Evolutionary conservation across 2,329 filamentous ascomycete species (phyloP), one percentile per base, ranked within the genome.

Genomic region (Hypoxylon sp.): DNA sequence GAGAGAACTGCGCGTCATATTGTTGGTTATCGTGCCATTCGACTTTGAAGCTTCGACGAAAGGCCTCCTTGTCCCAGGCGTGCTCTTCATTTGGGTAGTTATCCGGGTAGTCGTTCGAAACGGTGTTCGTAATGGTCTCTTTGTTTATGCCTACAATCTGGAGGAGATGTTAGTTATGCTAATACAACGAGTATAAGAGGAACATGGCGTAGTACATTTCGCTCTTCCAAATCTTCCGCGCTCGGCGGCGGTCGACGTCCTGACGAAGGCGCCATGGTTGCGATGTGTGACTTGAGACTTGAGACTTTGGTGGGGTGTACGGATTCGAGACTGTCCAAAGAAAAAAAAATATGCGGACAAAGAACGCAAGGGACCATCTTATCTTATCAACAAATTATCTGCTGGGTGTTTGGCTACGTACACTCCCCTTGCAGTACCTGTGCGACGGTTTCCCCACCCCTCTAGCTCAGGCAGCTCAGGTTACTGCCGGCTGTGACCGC

Each of bases 21-120:
- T 83, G 83, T 45, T 89, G 83, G 74, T 96, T 95, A 66, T 90
- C 83, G 83, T 98, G 92, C 74, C 97, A 96, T 65, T 90, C 75
- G 71, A 99, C 83, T 59, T 82, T 79, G 73, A 96, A 88, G 66
- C 80, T 84, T 72, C 88, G 70, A 63, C 80, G 82, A 78, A 97
- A 97, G 60, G 85, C 81, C 1, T 90, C 82, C 48, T 92, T 78
- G 58, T 89, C 83, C 88, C 92, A 97, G 47, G 84, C 82, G 71
- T 92, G 83, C 76, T 96, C 90, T 79, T 98, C 95, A 67, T 91
- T 91, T 2, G 91, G 89, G 79, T 88, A 95, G 75, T 97, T 92
- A 65, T 90, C 89, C 13, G 96, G 96, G 74, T 94, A 97, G 73
- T 98, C 94, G 69, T 88, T 96, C 42, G 92, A 95, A 61, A 88